phyloP scores from a whole-genome alignment of 2,329 filamentous ascomycete genomes.

The Xylariaceae sp. region DNA sequence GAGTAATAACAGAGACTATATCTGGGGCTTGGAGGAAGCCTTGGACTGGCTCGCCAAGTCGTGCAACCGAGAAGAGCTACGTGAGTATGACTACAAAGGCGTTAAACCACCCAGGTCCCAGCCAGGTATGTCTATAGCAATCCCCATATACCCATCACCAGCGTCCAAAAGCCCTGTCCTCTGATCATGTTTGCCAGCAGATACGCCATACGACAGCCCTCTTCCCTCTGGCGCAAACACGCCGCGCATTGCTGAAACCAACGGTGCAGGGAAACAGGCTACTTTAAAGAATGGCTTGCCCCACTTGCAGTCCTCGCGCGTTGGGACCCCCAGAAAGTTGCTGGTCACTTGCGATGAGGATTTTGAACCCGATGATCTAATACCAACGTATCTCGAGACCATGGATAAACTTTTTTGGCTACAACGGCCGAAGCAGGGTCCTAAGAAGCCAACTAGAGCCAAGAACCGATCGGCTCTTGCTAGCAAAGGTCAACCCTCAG shows the following conservation, averaged over 20 bases:
- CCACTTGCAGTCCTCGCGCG: conserved; percentile 40
- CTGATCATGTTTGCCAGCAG: conserved; percentile 40
- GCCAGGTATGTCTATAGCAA: conserved; percentile 35
- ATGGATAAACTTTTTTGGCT: conserved; percentile 72
- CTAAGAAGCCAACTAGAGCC: conserved; percentile 46
- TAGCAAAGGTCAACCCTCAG: not conserved
- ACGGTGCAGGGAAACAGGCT: conserved; percentile 39
- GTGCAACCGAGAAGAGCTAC: conserved; percentile 71
- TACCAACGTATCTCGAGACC: conserved; percentile 78
- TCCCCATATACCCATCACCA: not conserved
- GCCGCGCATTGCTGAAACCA: conserved; percentile 50
- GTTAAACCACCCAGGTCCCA: conserved; percentile 47
- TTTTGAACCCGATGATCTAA: conserved; percentile 75
- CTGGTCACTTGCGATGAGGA: conserved; percentile 68
- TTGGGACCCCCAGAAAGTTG: conserved; percentile 49
- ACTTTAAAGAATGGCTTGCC: conserved; percentile 46
- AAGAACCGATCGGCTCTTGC: conserved; percentile 23
- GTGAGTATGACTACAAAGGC: conserved; percentile 67
- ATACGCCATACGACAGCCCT: conserved; percentile 59
- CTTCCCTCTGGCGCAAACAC: conserved; percentile 58
- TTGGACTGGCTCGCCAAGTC: conserved; percentile 90
- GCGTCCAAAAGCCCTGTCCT: not conserved
- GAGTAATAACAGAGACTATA: conserved; percentile 64
- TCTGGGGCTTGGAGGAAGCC: conserved; percentile 88
- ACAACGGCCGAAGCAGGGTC: conserved; percentile 59